phyloP scores from a whole-genome alignment of 1,284 basidiomycete genomes.

The Microbotryum intermedium region DNA sequence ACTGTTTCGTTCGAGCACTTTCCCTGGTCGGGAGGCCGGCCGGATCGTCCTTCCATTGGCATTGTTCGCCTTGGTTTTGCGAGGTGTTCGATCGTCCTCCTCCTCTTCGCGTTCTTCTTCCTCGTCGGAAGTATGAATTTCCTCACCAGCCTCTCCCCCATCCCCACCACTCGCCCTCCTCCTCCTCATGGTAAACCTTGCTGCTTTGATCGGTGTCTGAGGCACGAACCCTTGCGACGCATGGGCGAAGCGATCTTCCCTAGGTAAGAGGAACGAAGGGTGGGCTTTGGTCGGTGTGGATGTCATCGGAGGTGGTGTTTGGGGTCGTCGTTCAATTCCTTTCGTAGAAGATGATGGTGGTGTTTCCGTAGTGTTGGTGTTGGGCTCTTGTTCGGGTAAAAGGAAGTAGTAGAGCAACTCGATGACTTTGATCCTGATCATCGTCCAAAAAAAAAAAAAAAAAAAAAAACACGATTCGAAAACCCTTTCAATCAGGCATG shows the following conservation, averaged over 20 bases:
- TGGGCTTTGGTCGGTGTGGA: conserved; percentile 12
- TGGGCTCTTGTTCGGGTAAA: conserved; percentile 55
- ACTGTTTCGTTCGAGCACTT: background rate
- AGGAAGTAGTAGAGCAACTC: conserved; percentile 89
- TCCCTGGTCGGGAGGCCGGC: background rate
- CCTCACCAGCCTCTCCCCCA: too few species aligned
- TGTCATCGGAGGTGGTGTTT: conserved; percentile 10
- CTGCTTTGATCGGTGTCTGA: conserved; percentile 16
- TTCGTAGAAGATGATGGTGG: conserved; percentile 14
- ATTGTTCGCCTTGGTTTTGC: too few species aligned
- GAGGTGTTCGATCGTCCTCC: too few species aligned
- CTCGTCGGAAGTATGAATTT: too few species aligned
- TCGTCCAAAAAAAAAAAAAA: too few species aligned
- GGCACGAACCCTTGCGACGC: conserved; percentile 22
- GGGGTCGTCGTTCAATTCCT: background rate
- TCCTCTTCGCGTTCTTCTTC: too few species aligned
- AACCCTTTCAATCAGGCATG: too few species aligned
- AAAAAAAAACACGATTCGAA: too few species aligned
- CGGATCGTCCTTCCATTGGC: too few species aligned
- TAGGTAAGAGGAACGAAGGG: background rate
- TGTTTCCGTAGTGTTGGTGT: background rate
- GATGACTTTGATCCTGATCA: conserved; percentile 74
- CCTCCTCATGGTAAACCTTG: background rate
- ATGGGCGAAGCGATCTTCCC: too few species aligned
- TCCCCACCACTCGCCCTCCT: background rate